These are phyloP conservation scores for Phaffia australis DNA, from an alignment of 768 basidiomycete genomes.

Conservation along the genomic window DNA sequence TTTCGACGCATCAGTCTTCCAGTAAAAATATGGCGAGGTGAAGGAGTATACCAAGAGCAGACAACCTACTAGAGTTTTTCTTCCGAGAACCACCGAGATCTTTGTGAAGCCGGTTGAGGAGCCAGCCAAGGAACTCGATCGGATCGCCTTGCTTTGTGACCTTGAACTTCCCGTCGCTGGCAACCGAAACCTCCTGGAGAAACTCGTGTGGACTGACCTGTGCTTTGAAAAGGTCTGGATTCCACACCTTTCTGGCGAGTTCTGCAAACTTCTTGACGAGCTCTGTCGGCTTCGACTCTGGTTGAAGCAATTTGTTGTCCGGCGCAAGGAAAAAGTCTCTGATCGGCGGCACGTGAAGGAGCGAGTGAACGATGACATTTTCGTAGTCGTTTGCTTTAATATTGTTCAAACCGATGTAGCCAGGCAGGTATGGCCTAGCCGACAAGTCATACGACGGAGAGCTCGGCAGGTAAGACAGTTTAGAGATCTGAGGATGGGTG, in stretches of 20 bases:
- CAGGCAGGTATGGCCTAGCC: constrained; percentile 72
- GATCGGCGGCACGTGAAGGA: constrained; percentile 80
- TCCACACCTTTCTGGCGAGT: constrained; percentile 90
- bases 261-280: constrained; percentile 75
- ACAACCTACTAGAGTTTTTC: constrained; percentile 66
- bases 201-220: constrained; percentile 99
- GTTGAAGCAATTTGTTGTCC: constrained; percentile 23
- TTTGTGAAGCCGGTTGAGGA: constrained; percentile 83
- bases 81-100: constrained; percentile 93
- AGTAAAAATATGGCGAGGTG: constrained; percentile 20
- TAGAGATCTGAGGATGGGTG: constrained; percentile 48
- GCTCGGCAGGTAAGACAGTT: constrained; percentile 33
- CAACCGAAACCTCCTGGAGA: constrained; percentile 86
- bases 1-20: constrained; percentile 24
- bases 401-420: constrained; percentile 93
- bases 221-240: constrained; percentile 87
- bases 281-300: constrained; percentile 47
- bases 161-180: constrained; percentile 79
- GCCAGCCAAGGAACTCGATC: constrained; percentile 88
- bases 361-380: constrained; percentile 89
- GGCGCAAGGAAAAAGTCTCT: constrained; percentile 57
- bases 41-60: neutral
- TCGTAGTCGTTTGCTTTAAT: constrained; percentile 95
- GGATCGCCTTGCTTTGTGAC: constrained; percentile 93
- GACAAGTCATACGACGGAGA: constrained; percentile 77